Evolutionary conservation across 495 filamentous ascomycete genomes (phyloP), one percentile per base, ranked within the genome.

Genomic region (Choiromyces venosus): DNA sequence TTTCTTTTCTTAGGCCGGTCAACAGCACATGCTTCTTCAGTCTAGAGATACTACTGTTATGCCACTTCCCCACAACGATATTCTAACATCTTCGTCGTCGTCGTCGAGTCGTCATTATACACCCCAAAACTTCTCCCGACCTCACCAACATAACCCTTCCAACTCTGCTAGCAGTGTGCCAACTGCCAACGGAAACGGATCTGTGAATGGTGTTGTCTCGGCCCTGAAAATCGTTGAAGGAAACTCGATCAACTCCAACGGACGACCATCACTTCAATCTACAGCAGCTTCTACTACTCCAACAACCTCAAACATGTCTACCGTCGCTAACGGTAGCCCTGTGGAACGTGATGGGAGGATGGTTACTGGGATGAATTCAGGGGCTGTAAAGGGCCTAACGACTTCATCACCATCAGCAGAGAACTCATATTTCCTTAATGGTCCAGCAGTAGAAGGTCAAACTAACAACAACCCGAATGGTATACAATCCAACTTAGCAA

Each of bases 21-120:
- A 73, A 77, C 75, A 64, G 72, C 76, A 73, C 77, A 80, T 80
- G 78, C 72, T 80, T 73, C 19, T 46, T 33, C 76, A 72, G 66
- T 76, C 73, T 73, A 66, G 76, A 69, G 71, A 79, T 76, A 79
- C 71, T 73, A 70, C 78, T 76, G 78, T 79, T 78, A 80, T 80
- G 78, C 79, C 78, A 72, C 71, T 80, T 75, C 76, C 78, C 71
- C 71, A 76, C 73, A 76, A 79, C 73, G 77, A 80, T 40, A 74
- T 73, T 68, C 75, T 65, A 61, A 71, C 73, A 70, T 76, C 73
- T 66, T 70, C 73, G 10, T 67, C 69, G 68, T 73, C 52, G 44
- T 79, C 76, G 71, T 74, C 76, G 42, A 69, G 76, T 72, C 74
- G 70, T 68, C 77, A 80, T 52, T 69, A 73, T 25, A 65, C 71